These are phyloP conservation scores for Rubroshorea leprosula DNA, from an alignment of 345 rosid species.

Conservation along the genomic window DNA sequence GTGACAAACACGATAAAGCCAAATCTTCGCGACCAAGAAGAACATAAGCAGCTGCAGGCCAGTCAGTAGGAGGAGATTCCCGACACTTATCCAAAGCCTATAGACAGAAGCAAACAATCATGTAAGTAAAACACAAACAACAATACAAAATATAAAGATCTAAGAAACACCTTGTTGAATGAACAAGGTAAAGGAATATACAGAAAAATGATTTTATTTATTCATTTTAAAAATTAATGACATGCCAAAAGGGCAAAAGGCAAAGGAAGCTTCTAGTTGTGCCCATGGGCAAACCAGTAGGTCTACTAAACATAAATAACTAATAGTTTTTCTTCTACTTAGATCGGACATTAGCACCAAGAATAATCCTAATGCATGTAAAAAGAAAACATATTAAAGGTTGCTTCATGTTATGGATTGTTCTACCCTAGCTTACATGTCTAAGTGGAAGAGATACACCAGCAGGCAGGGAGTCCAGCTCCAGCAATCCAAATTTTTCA, in stretches of 20 bases:
- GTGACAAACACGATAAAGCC: constrained; percentile 54
- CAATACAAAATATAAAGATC: constrained; percentile 9
- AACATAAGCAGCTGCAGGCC: constrained; percentile 93
- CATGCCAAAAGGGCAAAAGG: neutral
- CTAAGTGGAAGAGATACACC: constrained; percentile 93
- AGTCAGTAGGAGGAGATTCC: constrained; percentile 87
- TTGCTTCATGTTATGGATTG: constrained; percentile 1
- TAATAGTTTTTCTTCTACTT: constrained; percentile 1
- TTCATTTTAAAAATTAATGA: neutral
- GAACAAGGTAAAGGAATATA: neutral
- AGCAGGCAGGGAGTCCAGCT: constrained; percentile 76
- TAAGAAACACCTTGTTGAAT: neutral
- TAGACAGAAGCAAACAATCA: constrained; percentile 24
- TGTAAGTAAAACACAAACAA: neutral
- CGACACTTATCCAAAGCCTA: constrained; percentile 89
- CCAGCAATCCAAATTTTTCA: constrained; percentile 86
- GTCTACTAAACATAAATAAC: neutral
- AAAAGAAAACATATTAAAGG: neutral
- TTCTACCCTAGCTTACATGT: constrained; percentile 61
- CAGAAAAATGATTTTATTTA: neutral
- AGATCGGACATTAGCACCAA: neutral
- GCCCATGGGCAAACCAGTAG: neutral
- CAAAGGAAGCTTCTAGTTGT: neutral
- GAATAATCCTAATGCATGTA: neutral
- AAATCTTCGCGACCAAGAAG: constrained; percentile 95